Evolutionary conservation across 495 filamentous ascomycete species (phyloP), one percentile per base, ranked within the genome.

Genomic region (Penicillium atrosanguineum): DNA sequence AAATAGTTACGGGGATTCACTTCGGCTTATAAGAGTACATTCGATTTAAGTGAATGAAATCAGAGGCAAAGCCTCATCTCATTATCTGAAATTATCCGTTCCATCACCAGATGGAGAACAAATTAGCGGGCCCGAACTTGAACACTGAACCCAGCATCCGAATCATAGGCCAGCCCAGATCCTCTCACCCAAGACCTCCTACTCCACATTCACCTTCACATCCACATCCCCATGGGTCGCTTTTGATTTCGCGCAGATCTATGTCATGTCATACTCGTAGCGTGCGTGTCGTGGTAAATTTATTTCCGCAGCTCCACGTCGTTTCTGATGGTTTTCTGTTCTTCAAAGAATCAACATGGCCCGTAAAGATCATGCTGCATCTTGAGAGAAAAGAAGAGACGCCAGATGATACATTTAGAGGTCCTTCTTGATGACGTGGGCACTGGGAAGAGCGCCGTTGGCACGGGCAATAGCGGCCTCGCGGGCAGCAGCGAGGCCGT

Each of bases 401-500:
- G 31, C 9, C 12, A 41, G 15, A 56, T 54, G 26, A 29, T 51
- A 41, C 37, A 45, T 45, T 59, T 63, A 69, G 53, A 63, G 49
- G 25, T 66, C 69, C 71, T 73, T 72, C 52, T 62, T 62, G 59
- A 69, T 43, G 38, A 77, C 46, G 49, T 74, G 63, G 47, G 73
- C 74, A 57, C 63, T 75, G 57, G 74, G 74, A 23, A 75, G 57
- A 46, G 62, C 52, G 53, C 74, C 74, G 48, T 69, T 70, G 46
- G 70, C 65, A 43, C 59, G 68, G 46, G 63, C 68, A 48, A 69
- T 69, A 34, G 74, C 73, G 38, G 67, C 65, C 51, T 77, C 62
- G 48, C 70, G 79, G 50, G 95, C 91, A 36, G 84, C 91, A n/a
- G 69, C 69, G 46, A 98, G 81, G 44, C 78, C 85, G 56, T 82